Evolutionary conservation across 768 basidiomycete species (phyloP).

Genomic region (Lactarius trivialis): DNA sequence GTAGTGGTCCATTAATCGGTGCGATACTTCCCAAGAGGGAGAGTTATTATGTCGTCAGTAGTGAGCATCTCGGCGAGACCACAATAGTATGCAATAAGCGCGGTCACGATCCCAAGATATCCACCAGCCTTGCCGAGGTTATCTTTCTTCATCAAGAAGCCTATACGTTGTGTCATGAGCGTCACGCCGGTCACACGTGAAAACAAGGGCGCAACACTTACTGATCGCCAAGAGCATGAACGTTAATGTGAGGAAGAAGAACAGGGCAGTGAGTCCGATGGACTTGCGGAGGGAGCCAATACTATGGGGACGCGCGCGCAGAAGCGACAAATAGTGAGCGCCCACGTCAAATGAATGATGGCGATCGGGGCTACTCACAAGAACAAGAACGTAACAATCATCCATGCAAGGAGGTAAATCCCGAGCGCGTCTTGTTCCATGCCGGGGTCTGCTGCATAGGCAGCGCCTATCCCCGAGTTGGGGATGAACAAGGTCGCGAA

Average conservation of each 20-base stretch:
- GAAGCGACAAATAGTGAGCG: background rate
- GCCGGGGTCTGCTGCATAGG: slow-evolving; percentile 35
- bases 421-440: slow-evolving; percentile 57
- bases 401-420: slow-evolving; percentile 71
- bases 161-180: slow-evolving; percentile 20
- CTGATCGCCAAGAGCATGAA: slow-evolving; percentile 43
- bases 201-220: slow-evolving; percentile 23
- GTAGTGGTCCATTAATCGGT: background rate
- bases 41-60: slow-evolving; percentile 32
- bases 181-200: slow-evolving; percentile 16
- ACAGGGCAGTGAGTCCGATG: slow-evolving; percentile 42
- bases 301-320: slow-evolving; percentile 26
- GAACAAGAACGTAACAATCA: slow-evolving; percentile 61
- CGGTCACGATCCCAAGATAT: slow-evolving; percentile 41
- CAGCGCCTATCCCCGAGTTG: slow-evolving; percentile 49
- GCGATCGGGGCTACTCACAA: slow-evolving; percentile 38
- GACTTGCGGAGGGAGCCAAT: slow-evolving; percentile 47
- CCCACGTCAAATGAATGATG: background rate
- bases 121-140: slow-evolving; percentile 36
- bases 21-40: slow-evolving; percentile 34
- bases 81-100: slow-evolving; percentile 41
- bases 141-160: slow-evolving; percentile 14
- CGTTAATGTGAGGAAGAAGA: slow-evolving; percentile 48
- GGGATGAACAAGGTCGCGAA: slow-evolving; percentile 71
- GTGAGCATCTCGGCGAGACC: slow-evolving; percentile 39